Percentiles rank a stretch among this genome's conserved stretches.
phyloP scores from a whole-genome alignment of 1,139 yeast species.

The Scheffersomyces titani region DNA sequence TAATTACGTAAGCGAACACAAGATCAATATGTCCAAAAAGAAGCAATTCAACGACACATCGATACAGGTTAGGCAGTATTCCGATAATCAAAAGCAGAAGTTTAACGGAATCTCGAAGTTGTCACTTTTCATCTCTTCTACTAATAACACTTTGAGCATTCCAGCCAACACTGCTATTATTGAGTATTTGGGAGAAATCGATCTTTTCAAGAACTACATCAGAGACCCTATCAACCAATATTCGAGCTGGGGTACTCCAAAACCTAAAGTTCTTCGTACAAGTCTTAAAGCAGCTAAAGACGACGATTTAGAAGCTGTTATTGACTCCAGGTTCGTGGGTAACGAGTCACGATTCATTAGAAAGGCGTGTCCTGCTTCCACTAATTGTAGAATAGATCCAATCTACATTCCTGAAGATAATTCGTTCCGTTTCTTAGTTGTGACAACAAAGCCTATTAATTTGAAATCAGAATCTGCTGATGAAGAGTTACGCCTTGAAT shows the following conservation, averaged over 20 bases:
- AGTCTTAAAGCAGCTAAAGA: conserved; percentile 35
- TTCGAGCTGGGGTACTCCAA: conserved; percentile 78
- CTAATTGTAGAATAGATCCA: conserved; percentile 69
- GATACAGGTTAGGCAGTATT: conserved; percentile 45
- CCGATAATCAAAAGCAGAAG: conserved; percentile 59
- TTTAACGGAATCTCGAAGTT: conserved; percentile 74
- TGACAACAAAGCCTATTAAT: conserved; percentile 55
- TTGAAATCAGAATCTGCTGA: conserved; percentile 27
- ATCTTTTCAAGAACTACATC: conserved; percentile 61
- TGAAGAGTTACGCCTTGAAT: conserved; percentile 70
- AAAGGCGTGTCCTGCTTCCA: conserved; percentile 61
- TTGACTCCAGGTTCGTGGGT: conserved; percentile 82
- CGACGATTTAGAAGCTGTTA: conserved; percentile 48
- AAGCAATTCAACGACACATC: conserved; percentile 26
- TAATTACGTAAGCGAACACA: conserved; percentile 28
- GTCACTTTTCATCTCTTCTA: conserved; percentile 54
- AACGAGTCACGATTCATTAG: conserved; percentile 75
- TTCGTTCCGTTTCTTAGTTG: conserved; percentile 56
- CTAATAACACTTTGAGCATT: conserved; percentile 24
- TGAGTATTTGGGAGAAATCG: conserved; percentile 76
- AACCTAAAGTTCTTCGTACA: conserved; percentile 65
- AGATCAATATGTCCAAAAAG: conserved; percentile 17
- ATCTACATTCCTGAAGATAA: conserved; percentile 48
- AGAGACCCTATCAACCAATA: conserved; percentile 74
- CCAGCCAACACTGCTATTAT: conserved; percentile 56